Base-by-base conservation (phyloP, 495 filamentous ascomycete species). In the Lasiosphaeriaceae sp. region DNA sequence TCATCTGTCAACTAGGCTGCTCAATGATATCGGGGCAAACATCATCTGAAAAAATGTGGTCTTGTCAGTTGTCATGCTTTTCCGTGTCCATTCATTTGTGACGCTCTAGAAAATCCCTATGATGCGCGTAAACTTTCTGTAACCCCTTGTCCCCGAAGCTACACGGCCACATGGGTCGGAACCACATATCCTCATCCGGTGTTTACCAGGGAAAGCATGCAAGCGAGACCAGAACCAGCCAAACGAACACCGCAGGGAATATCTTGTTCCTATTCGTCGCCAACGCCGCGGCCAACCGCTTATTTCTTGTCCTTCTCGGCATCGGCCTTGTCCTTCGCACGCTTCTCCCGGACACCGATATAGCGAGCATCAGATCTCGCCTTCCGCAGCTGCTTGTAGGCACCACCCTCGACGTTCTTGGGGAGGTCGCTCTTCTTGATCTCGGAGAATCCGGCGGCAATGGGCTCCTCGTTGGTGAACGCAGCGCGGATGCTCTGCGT, bases 291-390 rank as follows among this genome's bases (percentile, higher is more conserved):
- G 54, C 17, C n/a, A 49, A 37, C 57, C 74, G 76, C 79, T 83
- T 95, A 97, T 88, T 98, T 97, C 83, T 85, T 86, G 69, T 86
- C 85, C 67, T 86, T 85, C 73, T 82, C 82, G 58, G 86, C 89
- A 78, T 95, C 95, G 66, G 88, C 90, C 89, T 96, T 96, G 57
- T 86, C 88, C 85, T 87, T 88, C 55, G 83, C 87, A 68, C 94
- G 85, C 91, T 97, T 97, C 83, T 94, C 92, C 72, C 92, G 86
- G 67, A 82, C 80, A 69, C 94, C 94, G 35, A 82, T 71, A 65
- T 88, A 78, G 71, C 91, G 86, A 61, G 89, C 89, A 68, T 96
- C 90, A 69, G 85, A 86, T 75, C 93, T 84, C 59, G 90, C 89
- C 63, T 90, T 83, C 71, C 94, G 89, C 67, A 98, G 83, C 59